Evolutionary conservation across 2,329 filamentous ascomycete species (phyloP).

Genomic region (Fusarium beomiforme): DNA sequence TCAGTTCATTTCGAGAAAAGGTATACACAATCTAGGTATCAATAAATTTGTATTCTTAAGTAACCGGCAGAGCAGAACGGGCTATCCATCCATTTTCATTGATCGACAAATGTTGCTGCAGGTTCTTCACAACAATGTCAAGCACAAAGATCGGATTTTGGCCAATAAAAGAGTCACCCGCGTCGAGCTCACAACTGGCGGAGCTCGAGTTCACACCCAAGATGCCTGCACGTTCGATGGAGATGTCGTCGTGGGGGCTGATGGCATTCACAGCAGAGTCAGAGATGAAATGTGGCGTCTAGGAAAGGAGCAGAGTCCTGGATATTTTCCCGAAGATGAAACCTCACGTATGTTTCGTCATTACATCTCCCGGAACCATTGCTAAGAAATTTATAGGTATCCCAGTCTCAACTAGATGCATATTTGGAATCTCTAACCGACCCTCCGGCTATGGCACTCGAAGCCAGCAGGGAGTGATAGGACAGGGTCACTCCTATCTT

Average conservation of each 20-base stretch:
- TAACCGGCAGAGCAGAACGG: neutral
- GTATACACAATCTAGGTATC: neutral
- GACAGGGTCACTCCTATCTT: neutral
- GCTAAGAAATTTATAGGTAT: no score
- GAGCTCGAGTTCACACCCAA: neutral
- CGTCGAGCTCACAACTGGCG: neutral
- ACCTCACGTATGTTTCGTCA: neutral
- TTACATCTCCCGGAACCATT: no score
- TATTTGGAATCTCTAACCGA: neutral
- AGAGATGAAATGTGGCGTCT: neutral
- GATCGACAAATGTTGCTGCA: neutral
- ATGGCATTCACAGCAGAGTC: neutral
- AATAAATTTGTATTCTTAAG: neutral
- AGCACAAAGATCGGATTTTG: neutral
- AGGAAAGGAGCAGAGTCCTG: neutral
- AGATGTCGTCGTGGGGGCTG: constrained; percentile 5
- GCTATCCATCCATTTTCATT: neutral
- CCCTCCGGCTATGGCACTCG: neutral
- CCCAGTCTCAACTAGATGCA: neutral
- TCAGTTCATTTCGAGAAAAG: neutral
- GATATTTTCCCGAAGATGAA: neutral
- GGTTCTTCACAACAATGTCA: neutral
- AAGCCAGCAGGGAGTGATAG: neutral
- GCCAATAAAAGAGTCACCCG: neutral
- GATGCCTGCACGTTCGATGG: rapidly evolving